Evolutionary conservation across 2,329 filamentous ascomycete species (phyloP), one percentile per base, ranked within the genome.

Genomic region (Ascochyta fabae): DNA sequence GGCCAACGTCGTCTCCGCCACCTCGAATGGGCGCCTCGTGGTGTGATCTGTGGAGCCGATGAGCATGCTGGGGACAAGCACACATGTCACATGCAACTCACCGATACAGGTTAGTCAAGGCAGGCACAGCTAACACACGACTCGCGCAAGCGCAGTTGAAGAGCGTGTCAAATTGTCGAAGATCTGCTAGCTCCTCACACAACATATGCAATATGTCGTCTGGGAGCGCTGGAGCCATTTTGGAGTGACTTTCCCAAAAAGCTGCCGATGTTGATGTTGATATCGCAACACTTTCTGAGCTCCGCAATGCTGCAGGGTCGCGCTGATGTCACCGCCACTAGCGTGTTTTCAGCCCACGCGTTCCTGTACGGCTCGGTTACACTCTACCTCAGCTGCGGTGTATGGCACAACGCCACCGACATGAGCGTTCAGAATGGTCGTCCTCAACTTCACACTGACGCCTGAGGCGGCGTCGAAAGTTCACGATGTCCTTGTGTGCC

Each of bases 401-500:
- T 13, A 22, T 24, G 16, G n/a, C 43, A 16, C n/a, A 39, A 13
- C 24, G 33, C 31, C 36, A 44, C 39, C 22, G 38, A 27, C 29
- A 53, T 59, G 46, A 63, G 44, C 47, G 48, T 34, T 27, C 46
- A 63, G 34, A 7, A 81, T 81, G 80, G 73, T 79, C n/a, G 67
- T 76, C 9, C 71, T 93, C 54, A 87, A 82, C 57, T 92, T 93
- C 70, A 89, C 88, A 0, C 79, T 94, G 49, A 89, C 83, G 65
- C 89, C 90, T 53, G 89, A 92, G 64, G 88, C 88, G 29, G 86
- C 91, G 39, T 81, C 82, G 6, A 85, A 84, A 44, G 80, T 94
- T 40, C 88, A 91, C 65, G 90, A 93, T 73, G 83, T 87, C 23
- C 83, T 94, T 53, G 80, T 86, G 22, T 94, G 90, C 72, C 81